Evolutionary conservation across 2,329 filamentous ascomycete species (phyloP).

Genomic region (Colletotrichum camelliae): DNA sequence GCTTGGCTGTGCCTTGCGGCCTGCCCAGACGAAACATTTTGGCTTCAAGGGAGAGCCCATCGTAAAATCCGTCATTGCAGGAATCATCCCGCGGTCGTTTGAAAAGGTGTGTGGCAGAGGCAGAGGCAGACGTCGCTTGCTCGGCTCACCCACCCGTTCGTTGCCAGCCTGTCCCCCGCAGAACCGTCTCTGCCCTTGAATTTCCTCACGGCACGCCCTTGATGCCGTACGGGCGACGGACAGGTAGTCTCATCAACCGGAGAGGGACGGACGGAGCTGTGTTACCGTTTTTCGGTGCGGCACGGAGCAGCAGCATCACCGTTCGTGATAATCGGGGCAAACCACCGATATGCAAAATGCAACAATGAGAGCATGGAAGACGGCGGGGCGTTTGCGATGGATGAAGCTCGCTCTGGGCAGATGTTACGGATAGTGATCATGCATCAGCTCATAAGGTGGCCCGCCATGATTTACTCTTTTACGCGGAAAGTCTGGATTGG

Average conservation of each 20-base stretch:
- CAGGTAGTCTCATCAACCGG: background rate
- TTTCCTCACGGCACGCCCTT: background rate
- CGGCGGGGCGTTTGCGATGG: background rate
- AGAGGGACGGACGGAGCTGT: background rate
- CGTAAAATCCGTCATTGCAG: background rate
- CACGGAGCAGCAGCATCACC: background rate
- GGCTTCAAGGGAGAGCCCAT: background rate
- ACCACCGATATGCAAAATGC: background rate
- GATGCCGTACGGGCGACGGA: background rate
- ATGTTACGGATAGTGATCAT: background rate
- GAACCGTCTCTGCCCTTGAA: background rate
- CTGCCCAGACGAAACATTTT: background rate
- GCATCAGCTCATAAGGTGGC: background rate
- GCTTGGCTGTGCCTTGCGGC: background rate
- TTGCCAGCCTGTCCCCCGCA: background rate
- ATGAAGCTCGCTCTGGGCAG: background rate
- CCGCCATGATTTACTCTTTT: background rate
- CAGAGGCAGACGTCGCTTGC: background rate
- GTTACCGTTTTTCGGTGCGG: background rate
- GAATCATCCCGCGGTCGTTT: background rate
- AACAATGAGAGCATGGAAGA: background rate
- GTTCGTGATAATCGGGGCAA: background rate
- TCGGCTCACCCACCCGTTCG: background rate
- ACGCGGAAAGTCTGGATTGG: background rate
- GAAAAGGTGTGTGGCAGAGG: background rate